Percentiles rank a stretch among this genome's conserved stretches.
Conservation (phyloP, 768 basidiomycete species). For the Aureoboletus auriporus region DNA sequence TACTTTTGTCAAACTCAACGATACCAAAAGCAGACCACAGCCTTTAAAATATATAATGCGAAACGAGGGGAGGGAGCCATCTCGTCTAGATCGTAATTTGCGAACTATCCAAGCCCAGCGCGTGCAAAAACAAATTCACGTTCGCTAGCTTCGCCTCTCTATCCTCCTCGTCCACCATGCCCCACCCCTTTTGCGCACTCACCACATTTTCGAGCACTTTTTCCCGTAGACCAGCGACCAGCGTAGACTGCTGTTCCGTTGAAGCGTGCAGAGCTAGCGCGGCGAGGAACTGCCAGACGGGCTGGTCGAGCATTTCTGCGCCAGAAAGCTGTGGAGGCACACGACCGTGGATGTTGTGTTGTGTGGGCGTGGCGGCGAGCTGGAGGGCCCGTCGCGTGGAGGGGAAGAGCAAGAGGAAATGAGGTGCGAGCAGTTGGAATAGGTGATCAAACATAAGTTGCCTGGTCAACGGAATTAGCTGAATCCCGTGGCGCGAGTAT, state of each 20-base stretch:
- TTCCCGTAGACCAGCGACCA: conserved; percentile 84
- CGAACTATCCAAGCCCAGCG: conserved; percentile 68
- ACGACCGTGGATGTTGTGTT: conserved; percentile 42
- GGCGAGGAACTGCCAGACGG: conserved; percentile 93
- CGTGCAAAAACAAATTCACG: conserved; percentile 88
- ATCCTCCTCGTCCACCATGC: conserved; percentile 63
- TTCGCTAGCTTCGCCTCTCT: conserved; percentile 79
- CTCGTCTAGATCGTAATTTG: conserved; percentile 52
- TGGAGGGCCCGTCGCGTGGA: conserved; percentile 67
- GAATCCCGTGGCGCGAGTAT: background rate
- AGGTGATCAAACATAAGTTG: conserved; percentile 84
- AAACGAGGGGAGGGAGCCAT: background rate
- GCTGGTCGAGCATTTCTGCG: conserved; percentile 73
- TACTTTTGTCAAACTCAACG: conserved; percentile 13
- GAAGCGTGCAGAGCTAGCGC: conserved; percentile 82
- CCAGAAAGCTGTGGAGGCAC: conserved; percentile 56
- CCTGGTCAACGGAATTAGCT: conserved; percentile 44
- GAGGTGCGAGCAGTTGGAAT: conserved; percentile 73
- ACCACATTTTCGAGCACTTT: conserved; percentile 91
- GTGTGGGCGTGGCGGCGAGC: conserved; percentile 33
- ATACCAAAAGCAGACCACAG: background rate
- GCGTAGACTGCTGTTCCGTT: conserved; percentile 80
- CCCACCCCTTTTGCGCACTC: conserved; percentile 72
- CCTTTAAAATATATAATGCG: conserved; percentile 1
- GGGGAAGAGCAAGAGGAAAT: conserved; percentile 82